Evolutionary conservation across 2,329 filamentous ascomycete genomes (phyloP).

Genomic region (Leptosphaerulina australis): DNA sequence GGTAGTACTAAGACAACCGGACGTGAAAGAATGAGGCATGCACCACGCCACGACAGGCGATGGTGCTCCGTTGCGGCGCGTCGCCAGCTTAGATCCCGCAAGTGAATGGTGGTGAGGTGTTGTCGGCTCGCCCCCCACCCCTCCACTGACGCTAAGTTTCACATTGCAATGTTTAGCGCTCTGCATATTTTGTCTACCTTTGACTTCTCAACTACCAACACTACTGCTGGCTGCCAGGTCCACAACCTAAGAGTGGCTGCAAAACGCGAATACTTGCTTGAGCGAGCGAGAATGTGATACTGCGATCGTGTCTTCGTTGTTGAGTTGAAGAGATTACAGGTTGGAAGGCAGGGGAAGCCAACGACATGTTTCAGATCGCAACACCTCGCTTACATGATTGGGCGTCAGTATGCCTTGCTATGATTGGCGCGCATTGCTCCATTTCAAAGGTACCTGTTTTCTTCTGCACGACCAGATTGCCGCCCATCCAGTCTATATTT

Average conservation of each 20-base stretch:
- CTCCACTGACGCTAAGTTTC: conserved; percentile 10
- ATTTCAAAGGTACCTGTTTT: conserved; percentile 8
- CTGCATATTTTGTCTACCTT: neutral
- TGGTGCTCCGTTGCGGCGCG: conserved; percentile 37
- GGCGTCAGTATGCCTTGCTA: conserved; percentile 17
- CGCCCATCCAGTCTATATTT: conserved; percentile 35
- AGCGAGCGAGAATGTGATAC: no score
- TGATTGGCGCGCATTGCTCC: conserved; percentile 38
- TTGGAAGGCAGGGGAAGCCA: no score
- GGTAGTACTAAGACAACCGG: conserved; percentile 20
- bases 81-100: conserved; percentile 27
- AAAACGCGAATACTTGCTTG: no score
- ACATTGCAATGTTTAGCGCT: conserved; percentile 9
- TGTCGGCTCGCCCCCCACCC: conserved; percentile 4
- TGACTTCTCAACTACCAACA: no score
- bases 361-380: conserved; percentile 33
- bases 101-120: conserved; percentile 29
- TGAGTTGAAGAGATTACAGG: no score
- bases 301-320: no score
- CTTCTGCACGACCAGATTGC: conserved; percentile 29
- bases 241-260: no score
- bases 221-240: no score
- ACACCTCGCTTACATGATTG: conserved; percentile 27
- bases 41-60: conserved; percentile 43
- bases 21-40: conserved; percentile 28